Base-by-base conservation (phyloP, 208 protist species). In the Wallacemonas sp. region DNA sequence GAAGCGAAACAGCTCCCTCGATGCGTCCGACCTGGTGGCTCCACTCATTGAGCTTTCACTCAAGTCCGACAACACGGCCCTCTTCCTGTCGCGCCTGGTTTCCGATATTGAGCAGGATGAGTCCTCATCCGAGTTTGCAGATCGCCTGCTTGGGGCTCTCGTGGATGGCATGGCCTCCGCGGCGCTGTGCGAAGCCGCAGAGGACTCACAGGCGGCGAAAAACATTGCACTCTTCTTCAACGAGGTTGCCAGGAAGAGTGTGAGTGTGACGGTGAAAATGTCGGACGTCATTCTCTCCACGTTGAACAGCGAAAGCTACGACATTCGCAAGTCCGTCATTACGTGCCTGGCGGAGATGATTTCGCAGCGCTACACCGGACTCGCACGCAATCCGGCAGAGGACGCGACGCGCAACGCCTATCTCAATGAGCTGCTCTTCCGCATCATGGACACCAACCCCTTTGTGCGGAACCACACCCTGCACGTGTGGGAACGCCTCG, bases 401-500 rank as follows among this genome's bases (percentile, higher is more conserved):
- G 86, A 88, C 32, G 71, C 65, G 34, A 58, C 74, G 19, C 71
- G 85, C 30, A 81, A 84, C 58, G 65, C 70, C 30, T 94, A 93
- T 60, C 69, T 96, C 12, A 85, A 80, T 58, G 90, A 94, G 57
- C 78, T 96, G 16, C 73, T 96, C 21, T 93, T 88, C 64, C 90
- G 88, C 19, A 57, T 92, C 30, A 88, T 92, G 84, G 90, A 96
- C 61, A 68, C 89, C 17, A 96, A 96, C 65, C 78, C 88, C 27
- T 96, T 93, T 81, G 84, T 89, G 56, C 85, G 90, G 33, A 94
- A 93, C 65, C 88, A 96, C 67, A 79, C 76, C 11, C 56, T 96
- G 43, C 87, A 92, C 64, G 85, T 81, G 36, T 94, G 87, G 87
- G 84, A 86, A 41, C 73, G 72, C 24, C 54, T 96, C 23, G 76